Conservation (phyloP, 2,329 filamentous ascomycete genomes). For the Aspergillus sp. region DNA sequence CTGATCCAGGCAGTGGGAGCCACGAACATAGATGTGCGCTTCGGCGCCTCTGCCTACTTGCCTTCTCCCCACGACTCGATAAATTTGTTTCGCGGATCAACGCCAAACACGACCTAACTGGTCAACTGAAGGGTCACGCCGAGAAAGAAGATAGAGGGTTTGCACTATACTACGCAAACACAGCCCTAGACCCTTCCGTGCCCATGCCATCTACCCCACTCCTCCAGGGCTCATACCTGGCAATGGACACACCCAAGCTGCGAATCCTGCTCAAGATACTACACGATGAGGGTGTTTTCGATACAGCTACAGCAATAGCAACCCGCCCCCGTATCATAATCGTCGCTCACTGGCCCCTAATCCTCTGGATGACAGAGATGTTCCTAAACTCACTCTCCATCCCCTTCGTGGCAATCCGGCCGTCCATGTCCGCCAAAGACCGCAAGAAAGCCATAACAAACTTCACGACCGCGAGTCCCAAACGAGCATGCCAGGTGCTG, state of each 20-base stretch:
- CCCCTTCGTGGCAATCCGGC: background rate
- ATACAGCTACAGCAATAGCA: background rate
- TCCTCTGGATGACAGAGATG: background rate
- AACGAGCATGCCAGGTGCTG: background rate
- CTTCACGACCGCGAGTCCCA: background rate
- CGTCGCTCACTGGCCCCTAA: background rate
- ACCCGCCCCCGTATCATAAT: background rate
- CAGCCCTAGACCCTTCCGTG: background rate
- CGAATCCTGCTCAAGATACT: background rate
- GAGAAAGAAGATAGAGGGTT: background rate
- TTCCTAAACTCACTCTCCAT: background rate
- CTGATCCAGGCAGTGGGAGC: background rate
- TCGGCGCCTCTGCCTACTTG: background rate
- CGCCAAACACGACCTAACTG: background rate
- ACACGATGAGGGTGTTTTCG: background rate
- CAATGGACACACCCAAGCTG: background rate
- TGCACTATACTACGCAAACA: background rate
- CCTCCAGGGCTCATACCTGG: background rate
- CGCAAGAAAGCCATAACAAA: background rate
- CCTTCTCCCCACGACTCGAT: background rate
- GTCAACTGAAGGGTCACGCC: background rate
- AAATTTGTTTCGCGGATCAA: background rate
- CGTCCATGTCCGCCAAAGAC: background rate
- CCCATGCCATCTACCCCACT: background rate
- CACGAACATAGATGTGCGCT: background rate